A percentile compares a stretch with the other conserved stretches of the same genome.
These are phyloP conservation scores for Rubroshorea leprosula DNA, from an alignment of 345 rosid genomes.

Conservation along the genomic window DNA sequence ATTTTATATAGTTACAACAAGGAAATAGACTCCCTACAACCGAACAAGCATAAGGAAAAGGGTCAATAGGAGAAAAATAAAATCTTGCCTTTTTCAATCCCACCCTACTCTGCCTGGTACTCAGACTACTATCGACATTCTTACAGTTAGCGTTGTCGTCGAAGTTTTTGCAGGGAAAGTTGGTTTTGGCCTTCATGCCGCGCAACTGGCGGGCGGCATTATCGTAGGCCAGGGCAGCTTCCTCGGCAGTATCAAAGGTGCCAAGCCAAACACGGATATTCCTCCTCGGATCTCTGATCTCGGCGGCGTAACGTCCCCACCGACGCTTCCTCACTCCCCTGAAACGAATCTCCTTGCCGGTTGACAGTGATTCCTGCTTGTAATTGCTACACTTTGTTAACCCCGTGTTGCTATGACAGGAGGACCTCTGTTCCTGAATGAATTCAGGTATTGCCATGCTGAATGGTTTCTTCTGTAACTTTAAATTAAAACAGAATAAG, in stretches of 20 bases:
- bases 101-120: conserved; percentile 62
- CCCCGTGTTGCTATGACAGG: no score
- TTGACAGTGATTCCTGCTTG: no score
- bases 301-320: conserved; percentile 86
- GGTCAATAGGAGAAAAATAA: no score
- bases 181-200: conserved; percentile 79
- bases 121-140: conserved; percentile 22
- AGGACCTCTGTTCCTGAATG: no score
- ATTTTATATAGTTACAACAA: no score
- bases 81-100: no score
- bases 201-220: conserved; percentile 58
- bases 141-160: not conserved
- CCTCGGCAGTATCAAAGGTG: conserved; percentile 71
- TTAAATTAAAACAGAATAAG: no score
- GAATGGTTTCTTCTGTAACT: no score
- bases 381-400: no score
- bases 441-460: no score
- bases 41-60: no score
- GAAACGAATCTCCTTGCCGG: conserved; percentile 53
- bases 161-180: conserved; percentile 31
- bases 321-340: conserved; percentile 91
- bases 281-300: conserved; percentile 76
- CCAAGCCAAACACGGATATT: conserved; percentile 84
- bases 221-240: conserved; percentile 79
- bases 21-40: no score